Evolutionary conservation across 2,329 filamentous ascomycete species (phyloP), one percentile per base, ranked within the genome.

Genomic region (Calonectria ilicicola): DNA sequence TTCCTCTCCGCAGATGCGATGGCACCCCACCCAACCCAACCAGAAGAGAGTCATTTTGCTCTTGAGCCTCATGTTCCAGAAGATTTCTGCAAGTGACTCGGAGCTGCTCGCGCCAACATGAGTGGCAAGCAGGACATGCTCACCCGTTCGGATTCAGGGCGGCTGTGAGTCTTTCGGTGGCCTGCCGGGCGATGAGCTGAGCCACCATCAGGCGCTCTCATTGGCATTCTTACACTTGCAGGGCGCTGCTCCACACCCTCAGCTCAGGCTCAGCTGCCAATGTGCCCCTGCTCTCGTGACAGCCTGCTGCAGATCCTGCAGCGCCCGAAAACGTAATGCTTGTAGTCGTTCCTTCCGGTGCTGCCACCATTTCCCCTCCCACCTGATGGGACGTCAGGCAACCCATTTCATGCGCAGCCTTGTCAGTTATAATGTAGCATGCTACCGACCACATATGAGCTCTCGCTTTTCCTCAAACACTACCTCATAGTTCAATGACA

Each of bases 131-230:
- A 21, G 42, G 27, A 19, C 8, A 51, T 15, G 46, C 69, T 70
- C 69, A 38, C 65, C 66, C 63, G 58, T 19, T 64, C 60, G 63
- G 70, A 49, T 19, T 29, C 38, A 26, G 49, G 63, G 67, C 51
- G 68, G 67, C 65, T 47, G 58, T 66, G 69, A 56, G 70, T 69
- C 73, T 67, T 46, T 47, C 27, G 38, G 29, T 40, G 60, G 56
- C 63, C 67, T 56, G 70, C 69, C 67, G 70, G 74, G 77, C 75
- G 68, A 74, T 23, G 56, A n/a, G 47, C 77, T 75, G 69, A 75
- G 77, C 75, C 77, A 75, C 74, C 14, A 44, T 46, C 15, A 56
- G 51, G 35, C 60, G 38, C 64, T 44, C 67, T 65, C 44, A 72
- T 68, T 74, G 62, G 71, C 40, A 66, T 69, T 62, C 38, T 70